Base-by-base conservation (phyloP, 345 rosid species). In the Hypericum perforatum region DNA sequence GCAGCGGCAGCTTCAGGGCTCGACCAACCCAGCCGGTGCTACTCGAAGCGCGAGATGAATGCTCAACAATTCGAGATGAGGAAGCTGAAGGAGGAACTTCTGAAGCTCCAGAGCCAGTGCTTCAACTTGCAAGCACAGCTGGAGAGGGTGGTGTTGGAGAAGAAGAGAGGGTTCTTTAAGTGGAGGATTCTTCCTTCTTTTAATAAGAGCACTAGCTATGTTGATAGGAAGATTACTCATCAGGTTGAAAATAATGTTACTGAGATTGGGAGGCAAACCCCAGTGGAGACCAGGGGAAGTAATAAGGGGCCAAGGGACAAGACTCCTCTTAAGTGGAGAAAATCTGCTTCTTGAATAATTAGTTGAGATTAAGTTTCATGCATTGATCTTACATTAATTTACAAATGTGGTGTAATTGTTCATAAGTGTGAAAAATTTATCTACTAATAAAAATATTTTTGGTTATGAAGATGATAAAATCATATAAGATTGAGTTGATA, bases 141-240 rank as follows among this genome's bases (percentile, higher is more conserved):
- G 38, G 89, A 82, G 62, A 81, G 74, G 75, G 32, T 22, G 4
- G 29, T 84, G 65, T 0, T 49, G 67, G 84, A 85, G 71, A 85
- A 80, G 64, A 86, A 82, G 76, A 78, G 62, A 63, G 87, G 96
- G 41, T 75, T 82, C 38, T 86, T 91, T 49, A 75, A 66, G 76
- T 87, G 98, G 95, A 82, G 4, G 32, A 40, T 80, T 11, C 69
- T 71, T 68, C 69, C 82, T 12, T 59, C 89, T 7, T 47, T 74
- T 15, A 77, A 53, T 68, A 74, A 72, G 9, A 57, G 53, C 39
- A 41, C 4, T n/a, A 57, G 65, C 7, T 67, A 67, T 29, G 68
- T 71, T 54, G 68, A 22, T 22, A 22, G 32, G 32, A 1, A 22
- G 32, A 22, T 22, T 22, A 22, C 1, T 22, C 2, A 68, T 7